These are phyloP conservation scores for Fonsecaea multimorphosa DNA, from an alignment of 2,329 filamentous ascomycete genomes.

Conservation along the genomic window DNA sequence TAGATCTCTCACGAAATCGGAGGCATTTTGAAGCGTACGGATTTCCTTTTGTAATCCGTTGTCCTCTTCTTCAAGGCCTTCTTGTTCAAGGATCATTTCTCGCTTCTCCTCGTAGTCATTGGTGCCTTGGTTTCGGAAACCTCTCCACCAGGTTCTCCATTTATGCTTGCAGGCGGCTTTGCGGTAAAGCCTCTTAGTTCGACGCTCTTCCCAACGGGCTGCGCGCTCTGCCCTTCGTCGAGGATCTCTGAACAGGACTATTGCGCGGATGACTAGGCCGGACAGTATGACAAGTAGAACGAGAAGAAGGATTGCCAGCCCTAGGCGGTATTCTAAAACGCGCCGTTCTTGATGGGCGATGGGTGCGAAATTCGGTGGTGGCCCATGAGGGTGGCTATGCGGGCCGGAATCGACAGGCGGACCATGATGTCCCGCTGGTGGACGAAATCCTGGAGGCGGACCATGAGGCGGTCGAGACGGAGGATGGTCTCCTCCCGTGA, in stretches of 20 bases:
- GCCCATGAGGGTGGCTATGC: neutral
- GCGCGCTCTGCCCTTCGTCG: conserved; percentile 60
- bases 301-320: conserved; percentile 47
- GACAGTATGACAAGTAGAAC: conserved; percentile 49
- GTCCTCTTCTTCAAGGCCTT: conserved; percentile 54
- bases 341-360: conserved; percentile 7
- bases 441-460: conserved; percentile 7
- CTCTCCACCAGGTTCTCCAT: conserved; percentile 58
- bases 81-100: conserved; percentile 54
- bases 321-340: conserved; percentile 18
- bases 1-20: conserved; percentile 59
- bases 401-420: conserved; percentile 12
- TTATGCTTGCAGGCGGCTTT: conserved; percentile 59
- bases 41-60: conserved; percentile 59
- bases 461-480: conserved; percentile 15
- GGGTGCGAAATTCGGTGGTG: neutral
- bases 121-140: conserved; percentile 44
- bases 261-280: conserved; percentile 51
- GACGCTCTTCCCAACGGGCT: conserved; percentile 61
- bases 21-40: conserved; percentile 57
- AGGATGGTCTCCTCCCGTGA: conserved; percentile 3
- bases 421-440: conserved; percentile 18
- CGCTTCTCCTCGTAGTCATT: conserved; percentile 60
- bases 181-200: conserved; percentile 58
- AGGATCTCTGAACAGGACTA: conserved; percentile 57